Evolutionary conservation across 345 rosid species (phyloP).

Genomic region (Populus nigra): DNA sequence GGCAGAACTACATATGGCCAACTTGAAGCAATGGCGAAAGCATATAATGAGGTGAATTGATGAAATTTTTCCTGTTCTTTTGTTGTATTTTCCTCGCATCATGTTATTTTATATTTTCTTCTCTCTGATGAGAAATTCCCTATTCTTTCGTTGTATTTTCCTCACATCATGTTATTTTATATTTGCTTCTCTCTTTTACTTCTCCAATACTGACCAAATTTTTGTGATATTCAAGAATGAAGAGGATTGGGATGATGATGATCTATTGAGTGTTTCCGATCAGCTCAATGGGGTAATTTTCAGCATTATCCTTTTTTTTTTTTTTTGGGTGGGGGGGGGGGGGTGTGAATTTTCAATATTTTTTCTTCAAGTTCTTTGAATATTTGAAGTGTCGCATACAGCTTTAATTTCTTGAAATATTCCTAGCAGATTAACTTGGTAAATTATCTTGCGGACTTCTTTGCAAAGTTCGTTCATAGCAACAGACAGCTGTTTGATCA

Average conservation of each 20-base stretch:
- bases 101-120: not conserved
- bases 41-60: slow-evolving; percentile 50
- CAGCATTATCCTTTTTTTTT: not conserved
- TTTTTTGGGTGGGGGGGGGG: not conserved
- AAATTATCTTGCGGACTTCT: slow-evolving; percentile 60
- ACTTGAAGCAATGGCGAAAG: slow-evolving; percentile 76
- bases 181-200: not conserved
- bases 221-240: slow-evolving; percentile 39
- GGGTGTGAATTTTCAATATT: not conserved
- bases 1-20: slow-evolving; percentile 67
- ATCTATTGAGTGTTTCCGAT: slow-evolving; percentile 45
- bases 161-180: not conserved
- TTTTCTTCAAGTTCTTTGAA: not conserved
- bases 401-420: slow-evolving; percentile 7
- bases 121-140: too few relatives aligned
- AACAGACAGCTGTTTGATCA: slow-evolving; percentile 52
- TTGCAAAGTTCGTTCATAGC: slow-evolving; percentile 47
- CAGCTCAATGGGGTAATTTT: slow-evolving; percentile 69
- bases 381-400: not conserved
- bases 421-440: slow-evolving; percentile 68
- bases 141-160: not conserved
- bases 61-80: not conserved
- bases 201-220: not conserved
- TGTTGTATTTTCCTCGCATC: not conserved
- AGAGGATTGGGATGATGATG: slow-evolving; percentile 62